Evolutionary conservation across 23 red algal species (phyloP).

Genomic region (Gracilaria vermiculophylla): DNA sequence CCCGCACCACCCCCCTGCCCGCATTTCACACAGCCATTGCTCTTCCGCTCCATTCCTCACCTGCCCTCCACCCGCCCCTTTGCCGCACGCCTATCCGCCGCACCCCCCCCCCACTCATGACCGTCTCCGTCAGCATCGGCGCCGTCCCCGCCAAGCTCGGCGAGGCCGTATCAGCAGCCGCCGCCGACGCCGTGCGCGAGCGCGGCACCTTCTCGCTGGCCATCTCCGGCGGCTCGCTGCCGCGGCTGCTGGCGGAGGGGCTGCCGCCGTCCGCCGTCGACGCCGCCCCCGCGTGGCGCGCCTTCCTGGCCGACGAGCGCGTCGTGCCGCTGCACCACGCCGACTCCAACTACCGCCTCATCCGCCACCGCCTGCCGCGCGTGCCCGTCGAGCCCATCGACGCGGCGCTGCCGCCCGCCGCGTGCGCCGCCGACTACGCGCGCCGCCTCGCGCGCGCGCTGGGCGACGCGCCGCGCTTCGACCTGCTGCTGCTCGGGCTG

Average conservation of each 20-base stretch:
- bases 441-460: neutral
- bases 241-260: conserved; percentile 7
- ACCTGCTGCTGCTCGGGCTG: conserved; percentile 82
- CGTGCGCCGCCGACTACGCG: conserved; percentile 39
- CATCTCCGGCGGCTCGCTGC: conserved; percentile 61
- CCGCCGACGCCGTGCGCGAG: neutral
- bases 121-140: neutral
- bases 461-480: conserved; percentile 23
- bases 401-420: conserved; percentile 7
- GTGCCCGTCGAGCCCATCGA: conserved; percentile 56
- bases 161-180: neutral
- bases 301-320: conserved; percentile 86
- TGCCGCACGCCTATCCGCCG: neutral
- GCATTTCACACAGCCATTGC: neutral
- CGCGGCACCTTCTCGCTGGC: conserved; percentile 39
- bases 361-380: conserved; percentile 8
- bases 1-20: neutral
- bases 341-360: conserved; percentile 74
- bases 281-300: conserved; percentile 1
- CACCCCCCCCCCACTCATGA: neutral
- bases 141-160: neutral
- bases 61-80: neutral
- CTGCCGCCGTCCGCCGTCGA: neutral
- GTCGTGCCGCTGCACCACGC: conserved; percentile 72
- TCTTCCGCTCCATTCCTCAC: neutral